Evolutionary conservation across 1,139 yeast species (phyloP), one percentile per base, ranked within the genome.

Genomic region (Yamadazyma dendronema): DNA sequence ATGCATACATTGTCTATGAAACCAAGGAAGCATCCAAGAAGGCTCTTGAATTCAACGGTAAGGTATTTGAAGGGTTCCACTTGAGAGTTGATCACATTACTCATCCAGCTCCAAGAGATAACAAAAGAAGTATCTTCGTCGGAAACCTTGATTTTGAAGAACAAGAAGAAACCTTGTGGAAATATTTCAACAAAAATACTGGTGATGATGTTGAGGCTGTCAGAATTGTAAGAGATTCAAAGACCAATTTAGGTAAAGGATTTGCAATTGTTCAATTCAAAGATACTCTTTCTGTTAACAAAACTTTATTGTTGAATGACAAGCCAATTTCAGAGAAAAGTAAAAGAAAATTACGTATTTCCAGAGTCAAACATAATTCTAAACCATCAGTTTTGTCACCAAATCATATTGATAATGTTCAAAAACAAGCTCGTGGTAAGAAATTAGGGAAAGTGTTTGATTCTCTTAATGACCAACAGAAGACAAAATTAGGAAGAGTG

Each of bases 141-240:
- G 99, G 99, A 24, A 92, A 92, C 59, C 72, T 92, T 48, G 95
- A 89, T 57, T 94, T 92, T 57, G 96, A 89, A 59, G 95, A 87
- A 57, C 76, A 77, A 42, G 99, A 92, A 61, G 98, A 92, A 58
- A 74, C 79, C 24, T 69, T 92, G 36, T 94, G 97, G 96, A 74
- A 70, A 41, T 88, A 84, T 59, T 94, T 94, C 62, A 74, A 72
- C 48, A 49, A 58, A 3, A 62, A 68, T 15, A 72, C 83, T 48
- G 89, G 88, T 33, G 77, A 77, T 30, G 77, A 69, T 40, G 83
- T 94, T 37, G 96, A 89, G 58, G 83, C 87, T 45, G 97, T 90
- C 17, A 78, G 99, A 57, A 74, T 94, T 37, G 78, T 94, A 25
- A 80, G 99, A 56, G 98, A 94, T 59, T 66, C 95, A 14, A 87